A percentile compares a stretch with the other conserved stretches of the same genome.
phyloP scores from a whole-genome alignment of 73 alveolate genomes.

The Paramecium sexaurelia region DNA sequence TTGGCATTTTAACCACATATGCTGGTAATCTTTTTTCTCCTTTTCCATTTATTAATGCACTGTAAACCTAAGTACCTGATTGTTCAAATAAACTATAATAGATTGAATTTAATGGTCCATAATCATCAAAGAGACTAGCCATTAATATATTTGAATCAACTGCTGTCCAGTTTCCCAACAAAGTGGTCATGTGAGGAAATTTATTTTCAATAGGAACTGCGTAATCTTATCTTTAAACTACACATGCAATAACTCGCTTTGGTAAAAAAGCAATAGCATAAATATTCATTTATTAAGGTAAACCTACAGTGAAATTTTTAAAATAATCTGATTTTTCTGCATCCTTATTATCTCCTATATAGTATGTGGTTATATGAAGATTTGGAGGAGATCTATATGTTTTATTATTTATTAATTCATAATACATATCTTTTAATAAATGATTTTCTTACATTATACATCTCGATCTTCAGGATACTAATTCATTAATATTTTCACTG shows the following conservation, averaged over 20 bases:
- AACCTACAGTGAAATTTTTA: not conserved
- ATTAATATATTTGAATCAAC: slow-evolving; percentile 47
- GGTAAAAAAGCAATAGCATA: slow-evolving; percentile 28
- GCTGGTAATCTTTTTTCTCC: slow-evolving; percentile 33
- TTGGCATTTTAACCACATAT: slow-evolving; percentile 42
- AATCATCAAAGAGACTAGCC: slow-evolving; percentile 3
- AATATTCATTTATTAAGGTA: not conserved
- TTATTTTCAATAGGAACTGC: slow-evolving; percentile 38
- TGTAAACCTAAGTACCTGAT: not conserved
- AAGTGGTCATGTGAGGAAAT: slow-evolving; percentile 40
- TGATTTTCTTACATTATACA: slow-evolving; percentile 1
- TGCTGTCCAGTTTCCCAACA: slow-evolving; percentile 35
- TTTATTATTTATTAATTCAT: slow-evolving; percentile 1
- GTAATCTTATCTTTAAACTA: not conserved
- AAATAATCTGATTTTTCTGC: slow-evolving; percentile 43
- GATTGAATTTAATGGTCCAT: slow-evolving; percentile 9
- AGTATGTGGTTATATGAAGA: slow-evolving; percentile 27
- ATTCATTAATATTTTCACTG: slow-evolving; percentile 14
- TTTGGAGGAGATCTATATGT: slow-evolving; percentile 12
- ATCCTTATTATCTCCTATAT: slow-evolving; percentile 17
- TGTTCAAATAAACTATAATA: not conserved
- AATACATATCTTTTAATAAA: not conserved
- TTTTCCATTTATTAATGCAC: slow-evolving; percentile 6
- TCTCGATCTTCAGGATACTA: not conserved
- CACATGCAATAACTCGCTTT: slow-evolving; percentile 47